These are phyloP conservation scores for Volvox carteri DNA, from an alignment of 163 green algal species.

Conservation along the genomic window DNA sequence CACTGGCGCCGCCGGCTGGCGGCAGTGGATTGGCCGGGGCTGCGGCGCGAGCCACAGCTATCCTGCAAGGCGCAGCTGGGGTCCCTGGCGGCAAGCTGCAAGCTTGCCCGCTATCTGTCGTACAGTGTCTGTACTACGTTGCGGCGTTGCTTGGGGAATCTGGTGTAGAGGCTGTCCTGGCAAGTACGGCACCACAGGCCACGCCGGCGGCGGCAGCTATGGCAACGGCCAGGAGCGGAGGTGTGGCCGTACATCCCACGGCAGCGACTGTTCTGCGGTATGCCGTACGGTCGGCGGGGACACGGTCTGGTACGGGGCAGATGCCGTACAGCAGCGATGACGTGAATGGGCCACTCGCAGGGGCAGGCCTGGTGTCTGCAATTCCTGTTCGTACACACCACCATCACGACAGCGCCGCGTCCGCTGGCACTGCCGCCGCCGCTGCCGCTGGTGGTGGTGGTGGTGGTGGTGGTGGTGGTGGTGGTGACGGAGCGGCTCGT, in stretches of 20 bases:
- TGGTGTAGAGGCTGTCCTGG: slow-evolving; percentile 3
- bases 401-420: no score
- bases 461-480: no score
- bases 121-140: slow-evolving; percentile 39
- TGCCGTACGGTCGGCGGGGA: not conserved
- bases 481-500: no score
- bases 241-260: not conserved
- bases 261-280: slow-evolving; percentile 2
- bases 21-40: not conserved
- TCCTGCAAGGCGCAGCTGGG: not conserved
- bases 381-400: not conserved
- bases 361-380: not conserved
- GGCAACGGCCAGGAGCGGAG: not conserved
- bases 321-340: not conserved
- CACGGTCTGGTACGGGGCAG: not conserved
- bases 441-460: no score
- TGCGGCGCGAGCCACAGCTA: not conserved
- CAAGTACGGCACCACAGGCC: not conserved
- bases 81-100: not conserved
- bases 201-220: not conserved
- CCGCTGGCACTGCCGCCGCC: no score
- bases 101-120: slow-evolving; percentile 21
- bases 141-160: slow-evolving; percentile 32
- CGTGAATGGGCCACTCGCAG: not conserved
- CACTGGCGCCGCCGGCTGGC: not conserved